Percentiles rank a stretch among this genome's conserved stretches.
Evolutionary conservation across 1,139 yeast genomes (phyloP).

Genomic region (Geotrichum phurueaensis): DNA sequence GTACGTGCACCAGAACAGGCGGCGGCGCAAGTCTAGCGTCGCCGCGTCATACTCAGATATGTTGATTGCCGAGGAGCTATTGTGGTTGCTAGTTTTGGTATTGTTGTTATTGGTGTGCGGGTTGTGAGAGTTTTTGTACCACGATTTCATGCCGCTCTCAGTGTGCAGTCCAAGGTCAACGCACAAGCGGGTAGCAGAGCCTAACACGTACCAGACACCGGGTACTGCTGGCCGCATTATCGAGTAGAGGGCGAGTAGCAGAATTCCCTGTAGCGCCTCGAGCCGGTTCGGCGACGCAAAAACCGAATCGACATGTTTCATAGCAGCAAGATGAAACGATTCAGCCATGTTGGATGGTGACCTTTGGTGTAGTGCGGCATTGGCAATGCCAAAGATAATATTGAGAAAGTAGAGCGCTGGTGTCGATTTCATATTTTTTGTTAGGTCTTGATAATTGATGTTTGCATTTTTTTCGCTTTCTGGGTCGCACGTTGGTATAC

Average conservation of each 20-base stretch:
- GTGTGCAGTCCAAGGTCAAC: constrained; percentile 80
- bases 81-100: not conserved
- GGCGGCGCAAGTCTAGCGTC: constrained; percentile 60
- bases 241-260: constrained; percentile 64
- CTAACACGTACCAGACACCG: constrained; percentile 88
- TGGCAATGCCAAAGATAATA: constrained; percentile 73
- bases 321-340: constrained; percentile 66
- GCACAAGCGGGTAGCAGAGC: constrained; percentile 71
- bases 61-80: not conserved
- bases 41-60: constrained; percentile 41
- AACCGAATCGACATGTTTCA: constrained; percentile 53
- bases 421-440: constrained; percentile 9
- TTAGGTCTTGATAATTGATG: too few species aligned
- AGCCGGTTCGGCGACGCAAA: constrained; percentile 55
- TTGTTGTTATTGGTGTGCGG: not conserved
- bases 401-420: constrained; percentile 54
- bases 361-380: constrained; percentile 66
- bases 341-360: constrained; percentile 65
- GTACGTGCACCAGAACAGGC: constrained; percentile 87
- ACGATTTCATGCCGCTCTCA: constrained; percentile 32
- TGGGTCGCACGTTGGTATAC: constrained; percentile 26
- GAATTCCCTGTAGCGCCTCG: constrained; percentile 66
- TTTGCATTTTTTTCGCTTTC: too few species aligned
- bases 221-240: constrained; percentile 52
- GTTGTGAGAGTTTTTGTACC: too few species aligned